Evolutionary conservation across 2,329 filamentous ascomycete genomes (phyloP).

Genomic region (Cytospora leucostoma): DNA sequence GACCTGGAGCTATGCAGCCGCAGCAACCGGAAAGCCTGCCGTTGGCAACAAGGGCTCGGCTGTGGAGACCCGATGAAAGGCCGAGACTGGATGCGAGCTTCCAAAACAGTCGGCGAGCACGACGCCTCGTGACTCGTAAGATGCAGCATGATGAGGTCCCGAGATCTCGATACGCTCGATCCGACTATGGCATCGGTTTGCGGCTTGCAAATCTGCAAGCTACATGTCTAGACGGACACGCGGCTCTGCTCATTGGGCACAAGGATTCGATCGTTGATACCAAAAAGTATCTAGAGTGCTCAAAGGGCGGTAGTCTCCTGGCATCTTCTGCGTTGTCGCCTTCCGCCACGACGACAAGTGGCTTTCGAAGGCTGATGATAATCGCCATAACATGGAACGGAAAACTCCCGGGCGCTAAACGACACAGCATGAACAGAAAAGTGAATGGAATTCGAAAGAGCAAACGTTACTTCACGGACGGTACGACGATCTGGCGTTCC

Average conservation of each 20-base stretch:
- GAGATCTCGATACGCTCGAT: background rate
- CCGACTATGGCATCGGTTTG: background rate
- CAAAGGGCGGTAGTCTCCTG: background rate
- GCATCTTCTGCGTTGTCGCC: background rate
- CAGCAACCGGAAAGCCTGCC: constrained; percentile 23
- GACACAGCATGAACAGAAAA: background rate
- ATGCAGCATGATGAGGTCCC: background rate
- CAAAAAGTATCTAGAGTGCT: background rate
- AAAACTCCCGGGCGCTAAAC: background rate
- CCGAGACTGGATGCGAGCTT: background rate
- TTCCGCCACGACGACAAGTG: background rate
- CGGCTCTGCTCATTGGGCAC: background rate
- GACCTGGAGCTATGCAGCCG: constrained; percentile 47
- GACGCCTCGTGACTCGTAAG: constrained; percentile 7
- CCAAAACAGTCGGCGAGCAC: background rate
- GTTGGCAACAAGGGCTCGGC: constrained; percentile 19
- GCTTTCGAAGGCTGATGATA: background rate
- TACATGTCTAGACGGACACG: background rate
- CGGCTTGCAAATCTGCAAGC: background rate
- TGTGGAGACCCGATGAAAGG: constrained; percentile 24
- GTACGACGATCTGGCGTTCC: constrained; percentile 4
- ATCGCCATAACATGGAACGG: background rate
- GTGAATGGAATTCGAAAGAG: background rate
- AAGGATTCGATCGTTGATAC: background rate
- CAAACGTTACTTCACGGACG: constrained; percentile 7